phyloP scores from a whole-genome alignment of 2,329 filamentous ascomycete genomes.

The Colletotrichum euphorbiae region DNA sequence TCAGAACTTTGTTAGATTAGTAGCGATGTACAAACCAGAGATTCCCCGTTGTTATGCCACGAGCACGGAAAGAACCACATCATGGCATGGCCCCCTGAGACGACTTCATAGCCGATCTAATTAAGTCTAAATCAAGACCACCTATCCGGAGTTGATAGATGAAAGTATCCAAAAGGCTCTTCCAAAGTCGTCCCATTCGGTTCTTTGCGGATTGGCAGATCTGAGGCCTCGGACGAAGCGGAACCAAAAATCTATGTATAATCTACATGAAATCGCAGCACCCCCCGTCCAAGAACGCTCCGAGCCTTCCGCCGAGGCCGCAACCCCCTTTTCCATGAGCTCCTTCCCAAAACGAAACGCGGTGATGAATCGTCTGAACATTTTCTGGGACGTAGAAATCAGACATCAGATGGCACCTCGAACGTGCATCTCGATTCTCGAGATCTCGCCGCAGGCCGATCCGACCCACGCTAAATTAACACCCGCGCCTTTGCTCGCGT shows the following conservation, averaged over 20 bases:
- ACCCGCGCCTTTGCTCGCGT: neutral
- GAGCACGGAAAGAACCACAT: neutral
- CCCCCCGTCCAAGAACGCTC: neutral
- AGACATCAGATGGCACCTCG: neutral
- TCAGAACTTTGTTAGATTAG: neutral
- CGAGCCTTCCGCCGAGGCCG: neutral
- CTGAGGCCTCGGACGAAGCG: too few relatives aligned
- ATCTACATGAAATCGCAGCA: neutral
- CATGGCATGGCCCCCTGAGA: neutral
- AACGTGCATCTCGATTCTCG: neutral
- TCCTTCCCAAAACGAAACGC: too few relatives aligned
- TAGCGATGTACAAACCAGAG: neutral
- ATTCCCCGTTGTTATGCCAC: neutral
- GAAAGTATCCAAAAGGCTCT: neutral
- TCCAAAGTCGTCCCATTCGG: neutral
- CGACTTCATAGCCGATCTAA: conserved; percentile 7
- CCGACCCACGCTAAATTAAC: conserved; percentile 12
- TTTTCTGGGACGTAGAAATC: neutral
- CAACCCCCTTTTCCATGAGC: fast-evolving
- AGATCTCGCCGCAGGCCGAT: neutral
- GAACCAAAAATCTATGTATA: neutral
- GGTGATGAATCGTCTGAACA: neutral
- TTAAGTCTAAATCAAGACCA: neutral
- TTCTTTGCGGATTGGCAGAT: neutral
- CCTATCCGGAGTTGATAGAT: neutral